A percentile compares a stretch with the other conserved stretches of the same genome.
phyloP scores from a whole-genome alignment of 2,329 filamentous ascomycete genomes.

The Ophiostoma pallidulum region DNA sequence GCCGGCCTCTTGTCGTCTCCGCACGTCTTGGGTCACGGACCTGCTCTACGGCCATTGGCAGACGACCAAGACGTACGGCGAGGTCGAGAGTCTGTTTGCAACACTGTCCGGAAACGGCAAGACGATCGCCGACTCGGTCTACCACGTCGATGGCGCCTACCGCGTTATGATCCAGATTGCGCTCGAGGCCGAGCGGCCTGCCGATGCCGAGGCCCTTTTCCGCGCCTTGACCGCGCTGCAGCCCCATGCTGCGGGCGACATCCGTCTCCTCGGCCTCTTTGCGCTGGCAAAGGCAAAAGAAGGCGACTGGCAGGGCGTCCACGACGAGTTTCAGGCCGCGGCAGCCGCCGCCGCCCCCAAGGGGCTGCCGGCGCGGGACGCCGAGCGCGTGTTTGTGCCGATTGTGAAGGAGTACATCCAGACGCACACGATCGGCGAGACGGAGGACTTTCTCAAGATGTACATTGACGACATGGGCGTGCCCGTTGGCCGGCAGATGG shows the following conservation, averaged over 20 bases:
- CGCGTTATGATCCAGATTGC: constrained; percentile 33
- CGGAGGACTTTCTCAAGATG: constrained; percentile 37
- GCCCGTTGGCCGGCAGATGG: constrained; percentile 27
- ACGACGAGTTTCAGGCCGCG: constrained; percentile 23
- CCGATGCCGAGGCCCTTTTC: constrained; percentile 24
- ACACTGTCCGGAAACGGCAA: constrained; percentile 10
- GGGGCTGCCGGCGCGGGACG: constrained; percentile 17
- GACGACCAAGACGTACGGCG: constrained; percentile 20
- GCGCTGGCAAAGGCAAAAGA: constrained; percentile 28
- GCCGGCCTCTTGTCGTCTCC: constrained; percentile 18
- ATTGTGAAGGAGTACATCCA: constrained; percentile 31
- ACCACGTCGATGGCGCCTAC: constrained; percentile 25
- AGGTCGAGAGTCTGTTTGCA: constrained; percentile 21
- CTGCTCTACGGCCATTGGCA: constrained; percentile 29
- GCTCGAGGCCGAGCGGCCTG: constrained; percentile 26
- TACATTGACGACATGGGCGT: constrained; percentile 29
- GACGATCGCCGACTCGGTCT: constrained; percentile 20
- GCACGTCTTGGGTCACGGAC: constrained; percentile 28
- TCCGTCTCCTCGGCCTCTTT: constrained; percentile 28
- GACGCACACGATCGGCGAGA: constrained; percentile 31
- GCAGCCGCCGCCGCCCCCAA: constrained; percentile 8
- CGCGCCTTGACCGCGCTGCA: constrained; percentile 20
- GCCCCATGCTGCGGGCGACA: constrained; percentile 22
- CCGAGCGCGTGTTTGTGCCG: constrained; percentile 26
- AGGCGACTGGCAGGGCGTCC: constrained; percentile 34